Evolutionary conservation across 176 grass and related monocot species (phyloP).

Genomic region (Carex cristatella): DNA sequence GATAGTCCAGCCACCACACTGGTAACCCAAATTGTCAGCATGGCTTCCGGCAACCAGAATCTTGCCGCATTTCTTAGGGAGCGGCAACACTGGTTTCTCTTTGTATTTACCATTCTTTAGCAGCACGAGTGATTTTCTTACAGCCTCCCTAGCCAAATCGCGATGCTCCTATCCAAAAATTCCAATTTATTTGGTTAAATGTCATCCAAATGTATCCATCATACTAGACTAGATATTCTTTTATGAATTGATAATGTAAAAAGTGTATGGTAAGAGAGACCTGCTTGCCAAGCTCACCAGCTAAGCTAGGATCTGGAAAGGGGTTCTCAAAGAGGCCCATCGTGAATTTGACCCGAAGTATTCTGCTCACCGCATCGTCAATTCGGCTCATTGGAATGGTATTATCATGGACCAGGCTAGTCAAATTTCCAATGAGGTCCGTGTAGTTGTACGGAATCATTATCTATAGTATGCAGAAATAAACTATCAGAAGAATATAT

Average conservation of each 20-base stretch:
- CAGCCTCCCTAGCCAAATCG: slow-evolving; percentile 61
- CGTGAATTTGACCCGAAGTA: slow-evolving; percentile 58
- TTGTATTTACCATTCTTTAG: slow-evolving; percentile 54
- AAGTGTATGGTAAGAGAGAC: slow-evolving; percentile 22
- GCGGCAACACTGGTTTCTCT: slow-evolving; percentile 30
- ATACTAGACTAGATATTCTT: not conserved
- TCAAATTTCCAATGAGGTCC: slow-evolving; percentile 34
- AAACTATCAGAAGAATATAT: not conserved
- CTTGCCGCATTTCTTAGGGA: slow-evolving; percentile 36
- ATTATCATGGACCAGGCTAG: slow-evolving; percentile 31
- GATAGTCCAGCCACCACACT: slow-evolving; percentile 83
- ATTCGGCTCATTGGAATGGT: slow-evolving; percentile 58
- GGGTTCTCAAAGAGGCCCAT: slow-evolving; percentile 75
- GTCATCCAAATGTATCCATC: not conserved
- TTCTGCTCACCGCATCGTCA: slow-evolving; percentile 56
- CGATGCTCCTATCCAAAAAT: slow-evolving; percentile 46
- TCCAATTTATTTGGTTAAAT: not conserved
- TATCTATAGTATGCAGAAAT: slow-evolving; percentile 19
- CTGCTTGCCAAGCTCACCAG: slow-evolving; percentile 45
- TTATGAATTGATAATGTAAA: slow-evolving; percentile 1
- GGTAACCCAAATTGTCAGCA: slow-evolving; percentile 58
- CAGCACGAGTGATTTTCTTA: slow-evolving; percentile 57
- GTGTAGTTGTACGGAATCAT: slow-evolving; percentile 38
- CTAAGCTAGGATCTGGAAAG: slow-evolving; percentile 44
- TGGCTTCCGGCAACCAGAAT: slow-evolving; percentile 56